Evolutionary conservation across 345 rosid species (phyloP).

Genomic region (Euclidium syriacum): DNA sequence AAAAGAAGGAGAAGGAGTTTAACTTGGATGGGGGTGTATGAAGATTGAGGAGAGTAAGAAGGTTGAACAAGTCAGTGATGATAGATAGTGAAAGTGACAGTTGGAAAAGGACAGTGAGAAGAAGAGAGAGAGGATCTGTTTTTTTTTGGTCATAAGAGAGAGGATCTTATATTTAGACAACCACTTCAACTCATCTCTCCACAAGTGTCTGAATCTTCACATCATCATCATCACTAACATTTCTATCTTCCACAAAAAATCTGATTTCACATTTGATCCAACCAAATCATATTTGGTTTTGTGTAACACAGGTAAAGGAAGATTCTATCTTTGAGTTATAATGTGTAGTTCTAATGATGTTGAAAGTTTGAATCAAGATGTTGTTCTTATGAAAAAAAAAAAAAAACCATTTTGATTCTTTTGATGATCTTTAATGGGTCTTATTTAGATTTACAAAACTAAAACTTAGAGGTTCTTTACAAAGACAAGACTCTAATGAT

Average conservation of each 20-base stretch:
- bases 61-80: slow-evolving; percentile 31
- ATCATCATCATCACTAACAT: slow-evolving; percentile 8
- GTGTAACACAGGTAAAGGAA: slow-evolving; percentile 14
- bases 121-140: too few species aligned
- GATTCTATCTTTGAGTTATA: background rate
- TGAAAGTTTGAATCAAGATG: too few species aligned
- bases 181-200: slow-evolving; percentile 7
- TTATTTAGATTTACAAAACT: slow-evolving; percentile 18
- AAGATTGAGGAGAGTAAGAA: slow-evolving; percentile 16
- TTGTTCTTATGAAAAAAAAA: background rate
- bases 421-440: background rate
- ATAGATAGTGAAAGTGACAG: slow-evolving; percentile 31
- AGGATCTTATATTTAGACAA: slow-evolving; percentile 28
- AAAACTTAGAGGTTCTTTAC: slow-evolving; percentile 22
- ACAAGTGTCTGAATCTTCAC: slow-evolving; percentile 24
- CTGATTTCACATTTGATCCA: background rate
- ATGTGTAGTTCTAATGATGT: too few species aligned
- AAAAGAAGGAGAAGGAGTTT: too few species aligned
- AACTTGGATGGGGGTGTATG: too few species aligned
- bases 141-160: too few species aligned
- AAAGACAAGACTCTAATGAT: slow-evolving; percentile 39
- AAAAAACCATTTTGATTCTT: background rate
- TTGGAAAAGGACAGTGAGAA: slow-evolving; percentile 26
- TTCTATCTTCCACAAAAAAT: background rate
- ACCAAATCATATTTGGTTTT: slow-evolving; percentile 16